A percentile compares a stretch with the other conserved stretches of the same genome.
These are phyloP conservation scores for Talaromyces piceae DNA, from an alignment of 2,329 filamentous ascomycete genomes.

Conservation along the genomic window DNA sequence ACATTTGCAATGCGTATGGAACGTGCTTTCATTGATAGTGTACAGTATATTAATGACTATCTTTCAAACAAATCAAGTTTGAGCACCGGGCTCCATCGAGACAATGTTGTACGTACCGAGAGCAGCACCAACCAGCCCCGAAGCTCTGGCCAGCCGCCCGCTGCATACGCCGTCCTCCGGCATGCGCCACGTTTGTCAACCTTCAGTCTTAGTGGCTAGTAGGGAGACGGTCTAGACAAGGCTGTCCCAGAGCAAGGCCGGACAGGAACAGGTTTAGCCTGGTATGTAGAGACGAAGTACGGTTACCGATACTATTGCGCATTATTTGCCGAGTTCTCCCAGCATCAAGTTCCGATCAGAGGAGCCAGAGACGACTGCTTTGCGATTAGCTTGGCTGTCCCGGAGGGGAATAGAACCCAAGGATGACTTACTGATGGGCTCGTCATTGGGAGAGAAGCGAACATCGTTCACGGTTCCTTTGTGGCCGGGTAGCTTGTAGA, in stretches of 20 bases:
- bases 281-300: background rate
- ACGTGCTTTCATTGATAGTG: background rate
- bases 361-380: constrained; percentile 72
- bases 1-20: background rate
- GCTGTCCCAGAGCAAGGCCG: background rate
- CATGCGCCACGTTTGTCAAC: background rate
- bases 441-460: constrained; percentile 75
- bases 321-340: constrained; percentile 66
- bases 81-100: background rate
- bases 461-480: constrained; percentile 93
- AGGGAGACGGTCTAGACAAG: background rate
- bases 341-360: constrained; percentile 82
- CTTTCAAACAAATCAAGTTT: background rate
- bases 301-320: background rate
- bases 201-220: background rate
- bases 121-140: background rate
- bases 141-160: background rate
- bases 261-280: background rate
- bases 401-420: background rate
- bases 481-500: constrained; percentile 93
- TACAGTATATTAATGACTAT: background rate
- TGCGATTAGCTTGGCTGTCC: background rate
- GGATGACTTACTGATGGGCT: constrained; percentile 71
- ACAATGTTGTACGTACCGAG: background rate
- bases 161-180: background rate